Evolutionary conservation across 1,139 yeast species (phyloP).

Genomic region (Candida freyschussii): DNA sequence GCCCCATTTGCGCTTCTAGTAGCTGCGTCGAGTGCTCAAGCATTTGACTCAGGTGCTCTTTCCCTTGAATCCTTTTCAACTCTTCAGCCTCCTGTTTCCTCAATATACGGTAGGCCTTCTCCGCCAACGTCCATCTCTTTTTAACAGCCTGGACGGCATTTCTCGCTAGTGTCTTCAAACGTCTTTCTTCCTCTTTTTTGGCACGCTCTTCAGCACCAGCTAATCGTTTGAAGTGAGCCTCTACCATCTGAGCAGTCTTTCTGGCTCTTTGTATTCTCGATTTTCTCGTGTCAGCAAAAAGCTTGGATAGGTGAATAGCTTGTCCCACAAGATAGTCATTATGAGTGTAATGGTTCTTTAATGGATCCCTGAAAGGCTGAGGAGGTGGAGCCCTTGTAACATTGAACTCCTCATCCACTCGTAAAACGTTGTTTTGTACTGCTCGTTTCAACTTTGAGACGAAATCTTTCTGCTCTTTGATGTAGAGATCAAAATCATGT

Average conservation of each 20-base stretch:
- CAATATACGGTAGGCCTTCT: constrained; percentile 61
- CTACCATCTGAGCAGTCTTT: constrained; percentile 77
- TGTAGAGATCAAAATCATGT: constrained; percentile 32
- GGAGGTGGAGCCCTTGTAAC: constrained; percentile 29
- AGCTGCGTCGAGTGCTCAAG: constrained; percentile 88
- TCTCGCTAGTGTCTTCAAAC: constrained; percentile 65
- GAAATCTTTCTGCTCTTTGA: constrained; percentile 40
- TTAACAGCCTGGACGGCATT: constrained; percentile 79
- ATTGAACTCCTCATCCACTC: constrained; percentile 37
- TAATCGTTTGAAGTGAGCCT: constrained; percentile 77
- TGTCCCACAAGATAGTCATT: constrained; percentile 74
- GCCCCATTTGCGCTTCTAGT: constrained; percentile 73
- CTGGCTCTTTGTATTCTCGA: constrained; percentile 65
- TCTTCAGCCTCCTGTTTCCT: constrained; percentile 58
- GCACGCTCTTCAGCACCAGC: constrained; percentile 87
- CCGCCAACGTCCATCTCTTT: constrained; percentile 88
- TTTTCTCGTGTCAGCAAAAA: constrained; percentile 63
- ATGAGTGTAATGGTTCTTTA: constrained; percentile 45
- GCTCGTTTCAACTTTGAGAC: constrained; percentile 50
- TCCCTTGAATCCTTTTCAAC: constrained; percentile 70
- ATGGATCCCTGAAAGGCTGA: constrained; percentile 37
- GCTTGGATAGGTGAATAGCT: constrained; percentile 65
- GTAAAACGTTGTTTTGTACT: constrained; percentile 43
- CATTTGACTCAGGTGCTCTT: constrained; percentile 83
- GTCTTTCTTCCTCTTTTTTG: constrained; percentile 64